Evolutionary conservation across 2,329 filamentous ascomycete species (phyloP), one percentile per base, ranked within the genome.

Genomic region (Trichoderma aggressivum): DNA sequence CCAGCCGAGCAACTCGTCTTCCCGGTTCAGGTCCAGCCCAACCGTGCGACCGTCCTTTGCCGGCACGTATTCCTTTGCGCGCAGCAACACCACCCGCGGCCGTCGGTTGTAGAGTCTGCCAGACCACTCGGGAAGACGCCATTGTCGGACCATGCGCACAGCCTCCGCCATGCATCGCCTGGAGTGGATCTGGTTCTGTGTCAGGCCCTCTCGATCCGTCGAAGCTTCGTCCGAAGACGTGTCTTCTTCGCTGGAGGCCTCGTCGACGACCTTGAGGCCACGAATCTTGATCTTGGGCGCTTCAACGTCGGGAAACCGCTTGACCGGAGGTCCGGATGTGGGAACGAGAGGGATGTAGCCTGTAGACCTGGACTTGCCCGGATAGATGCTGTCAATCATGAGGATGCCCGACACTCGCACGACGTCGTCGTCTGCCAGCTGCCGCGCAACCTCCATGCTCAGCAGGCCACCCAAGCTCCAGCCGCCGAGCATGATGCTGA

Each of bases 401-500:
- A 88, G 75, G 60, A 89, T 82, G 16, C 87, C 87, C 0, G 83
- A 73, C 11, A 89, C 80, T 1, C 78, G 79, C 28, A 87, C 77
- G 14, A 74, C 72, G 1, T 73, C 69, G 16, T 83, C 80, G 8
- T 77, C 76, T 18, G 78, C 77, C 8, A 88, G 77, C 72, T 84
- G 77, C 64, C 81, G 78, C 7, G 86, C 82, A 63, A 88, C 80
- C 75, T 88, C 85, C 14, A 89, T 79, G 7, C 85, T 83, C 18
- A 88, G 75, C 56, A 86, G 75, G 0, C 87, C 87, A 14, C 87
- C 87, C 5, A 88, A 75, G 5, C 86, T 87, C 87, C 87, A 89
- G 4, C 87, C 87, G 3, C 87, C 86, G 10, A 89, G 77, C 6
- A 89, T 75, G 53, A 89, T 80, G 28, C 82, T 75, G 16, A 77